These are phyloP conservation scores for Sugiyamaella marilandica DNA, from an alignment of 805 yeast genomes.

Conservation along the genomic window DNA sequence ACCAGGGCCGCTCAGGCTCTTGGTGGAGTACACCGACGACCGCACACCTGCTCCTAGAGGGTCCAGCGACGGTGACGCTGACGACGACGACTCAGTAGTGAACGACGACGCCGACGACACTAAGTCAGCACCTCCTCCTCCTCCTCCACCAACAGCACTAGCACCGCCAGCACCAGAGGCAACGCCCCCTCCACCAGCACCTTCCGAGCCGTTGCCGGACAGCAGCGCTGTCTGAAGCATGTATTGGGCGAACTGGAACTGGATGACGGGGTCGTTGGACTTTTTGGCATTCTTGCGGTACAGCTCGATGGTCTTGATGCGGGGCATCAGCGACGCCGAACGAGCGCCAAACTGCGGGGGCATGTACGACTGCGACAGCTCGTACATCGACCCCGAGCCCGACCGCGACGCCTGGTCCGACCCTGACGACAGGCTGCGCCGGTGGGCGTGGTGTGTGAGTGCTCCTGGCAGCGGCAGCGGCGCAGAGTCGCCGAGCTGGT, in stretches of 20 bases:
- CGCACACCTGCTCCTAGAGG: neutral
- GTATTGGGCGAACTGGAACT: slow-evolving; percentile 87
- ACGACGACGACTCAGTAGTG: slow-evolving; percentile 6
- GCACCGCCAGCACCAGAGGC: too few species aligned
- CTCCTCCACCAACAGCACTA: too few species aligned
- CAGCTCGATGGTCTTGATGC: slow-evolving; percentile 79
- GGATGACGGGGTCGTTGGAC: slow-evolving; percentile 77
- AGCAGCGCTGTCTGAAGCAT: slow-evolving; percentile 76
- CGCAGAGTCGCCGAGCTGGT: neutral
- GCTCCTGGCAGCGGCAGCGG: neutral
- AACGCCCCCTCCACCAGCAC: too few species aligned
- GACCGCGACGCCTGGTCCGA: slow-evolving; percentile 6
- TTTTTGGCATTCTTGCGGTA: slow-evolving; percentile 82
- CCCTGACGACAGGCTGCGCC: slow-evolving; percentile 3
- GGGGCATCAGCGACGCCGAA: slow-evolving; percentile 49
- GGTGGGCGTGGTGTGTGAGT: neutral
- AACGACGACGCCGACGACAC: slow-evolving; percentile 10
- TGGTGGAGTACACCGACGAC: neutral
- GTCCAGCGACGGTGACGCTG: slow-evolving; percentile 4
- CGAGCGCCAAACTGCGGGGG: slow-evolving; percentile 23
- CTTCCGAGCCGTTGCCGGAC: slow-evolving; percentile 17
- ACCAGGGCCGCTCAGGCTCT: slow-evolving; percentile 5
- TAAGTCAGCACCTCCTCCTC: too few species aligned
- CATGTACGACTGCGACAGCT: slow-evolving; percentile 25
- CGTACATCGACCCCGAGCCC: slow-evolving; percentile 26